Evolutionary conservation across 169 alveolate genomes (phyloP).

Genomic region (Cryptosporidium bovis): DNA sequence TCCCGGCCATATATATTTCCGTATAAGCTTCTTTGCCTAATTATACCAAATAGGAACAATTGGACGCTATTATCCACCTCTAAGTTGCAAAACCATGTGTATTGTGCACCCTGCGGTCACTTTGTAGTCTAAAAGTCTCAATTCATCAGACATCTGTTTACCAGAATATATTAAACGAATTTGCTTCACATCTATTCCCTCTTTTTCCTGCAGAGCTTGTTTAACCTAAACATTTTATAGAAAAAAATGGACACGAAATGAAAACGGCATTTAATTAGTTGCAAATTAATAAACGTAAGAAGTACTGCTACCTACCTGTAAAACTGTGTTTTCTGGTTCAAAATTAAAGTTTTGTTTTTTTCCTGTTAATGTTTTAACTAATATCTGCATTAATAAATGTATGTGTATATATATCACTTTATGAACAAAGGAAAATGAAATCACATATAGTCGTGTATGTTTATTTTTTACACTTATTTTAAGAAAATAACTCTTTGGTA

Average conservation of each 20-base stretch:
- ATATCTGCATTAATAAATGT: slow-evolving; percentile 85
- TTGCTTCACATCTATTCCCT: slow-evolving; percentile 91
- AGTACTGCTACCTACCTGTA: slow-evolving; percentile 81
- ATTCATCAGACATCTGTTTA: slow-evolving; percentile 91
- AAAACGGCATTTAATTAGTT: too few species aligned
- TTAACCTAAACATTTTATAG: slow-evolving; percentile 67
- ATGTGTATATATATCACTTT: too few species aligned
- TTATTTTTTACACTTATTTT: too few species aligned
- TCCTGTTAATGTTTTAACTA: slow-evolving; percentile 93
- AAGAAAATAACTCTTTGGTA: too few species aligned
- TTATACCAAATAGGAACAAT: not conserved
- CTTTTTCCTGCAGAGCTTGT: slow-evolving; percentile 94
- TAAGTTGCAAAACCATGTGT: slow-evolving; percentile 94
- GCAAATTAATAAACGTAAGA: too few species aligned
- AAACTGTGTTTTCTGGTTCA: slow-evolving; percentile 93
- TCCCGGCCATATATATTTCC: too few species aligned
- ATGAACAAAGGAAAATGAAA: too few species aligned
- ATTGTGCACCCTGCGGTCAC: slow-evolving; percentile 94
- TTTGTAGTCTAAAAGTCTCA: slow-evolving; percentile 90
- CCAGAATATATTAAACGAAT: slow-evolving; percentile 91
- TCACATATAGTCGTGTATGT: too few species aligned
- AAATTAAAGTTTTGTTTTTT: slow-evolving; percentile 91
- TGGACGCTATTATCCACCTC: slow-evolving; percentile 83
- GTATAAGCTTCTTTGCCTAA: too few species aligned
- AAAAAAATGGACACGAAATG: not conserved